Conservation (phyloP, 169 alveolate genomes). For the Plasmodium knowlesi region DNA sequence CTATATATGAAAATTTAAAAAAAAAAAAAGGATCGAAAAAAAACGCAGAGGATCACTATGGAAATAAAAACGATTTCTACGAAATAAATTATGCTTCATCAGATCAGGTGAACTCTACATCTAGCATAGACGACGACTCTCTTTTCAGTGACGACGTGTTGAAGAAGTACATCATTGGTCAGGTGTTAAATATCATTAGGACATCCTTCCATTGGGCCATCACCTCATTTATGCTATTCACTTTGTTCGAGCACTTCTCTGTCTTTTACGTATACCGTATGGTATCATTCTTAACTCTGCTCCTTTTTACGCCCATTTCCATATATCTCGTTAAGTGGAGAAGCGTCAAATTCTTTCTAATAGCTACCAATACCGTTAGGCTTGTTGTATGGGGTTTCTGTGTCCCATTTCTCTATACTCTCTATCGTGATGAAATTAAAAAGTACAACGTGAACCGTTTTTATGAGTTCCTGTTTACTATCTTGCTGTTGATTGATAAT, state of each 20-base stretch:
- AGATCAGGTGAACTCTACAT: conserved; percentile 37
- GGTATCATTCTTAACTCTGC: conserved; percentile 27
- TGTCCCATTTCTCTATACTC: conserved; percentile 19
- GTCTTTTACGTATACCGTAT: conserved; percentile 52
- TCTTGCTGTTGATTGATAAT: conserved; percentile 26
- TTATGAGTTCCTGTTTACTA: conserved; percentile 8
- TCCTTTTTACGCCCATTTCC: conserved; percentile 51
- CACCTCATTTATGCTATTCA: conserved; percentile 37
- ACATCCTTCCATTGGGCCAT: conserved; percentile 73
- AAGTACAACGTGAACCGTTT: conserved; percentile 25
- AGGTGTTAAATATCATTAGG: conserved; percentile 42
- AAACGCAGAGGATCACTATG: not conserved
- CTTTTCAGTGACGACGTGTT: conserved; percentile 48
- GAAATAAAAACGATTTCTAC: conserved; percentile 26
- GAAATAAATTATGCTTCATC: conserved; percentile 62
- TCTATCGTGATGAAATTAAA: conserved; percentile 33
- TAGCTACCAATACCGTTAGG: conserved; percentile 36
- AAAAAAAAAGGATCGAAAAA: conserved; percentile 45
- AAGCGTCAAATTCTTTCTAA: conserved; percentile 32
- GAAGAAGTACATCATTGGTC: conserved; percentile 44
- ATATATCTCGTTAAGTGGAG: conserved; percentile 25
- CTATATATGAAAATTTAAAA: conserved; percentile 57
- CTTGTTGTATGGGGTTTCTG: conserved; percentile 45
- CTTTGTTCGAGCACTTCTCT: conserved; percentile 41
- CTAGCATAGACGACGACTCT: conserved; percentile 62